A percentile compares a stretch with the other conserved stretches of the same genome.
phyloP scores from a whole-genome alignment of 1,284 basidiomycete species.

The Melanopsichium pennsylvanicum region DNA sequence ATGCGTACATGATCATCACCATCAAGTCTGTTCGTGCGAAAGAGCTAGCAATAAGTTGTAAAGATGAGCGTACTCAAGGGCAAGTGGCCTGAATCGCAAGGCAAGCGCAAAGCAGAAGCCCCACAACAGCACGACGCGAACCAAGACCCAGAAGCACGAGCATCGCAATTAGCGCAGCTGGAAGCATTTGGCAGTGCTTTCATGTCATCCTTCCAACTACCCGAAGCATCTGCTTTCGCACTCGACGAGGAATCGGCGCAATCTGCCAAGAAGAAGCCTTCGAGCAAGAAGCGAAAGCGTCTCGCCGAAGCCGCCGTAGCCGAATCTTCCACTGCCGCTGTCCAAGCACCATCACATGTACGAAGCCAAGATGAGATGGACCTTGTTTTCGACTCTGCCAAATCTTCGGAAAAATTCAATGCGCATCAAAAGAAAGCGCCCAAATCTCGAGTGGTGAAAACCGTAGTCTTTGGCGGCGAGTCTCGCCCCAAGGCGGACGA shows the following conservation, averaged over 20 bases:
- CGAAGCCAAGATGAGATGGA: conserved; percentile 34
- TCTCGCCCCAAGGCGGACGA: conserved; percentile 21
- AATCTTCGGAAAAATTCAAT: not conserved
- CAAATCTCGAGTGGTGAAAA: conserved; percentile 22
- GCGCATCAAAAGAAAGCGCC: conserved; percentile 18
- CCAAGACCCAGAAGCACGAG: conserved; percentile 3
- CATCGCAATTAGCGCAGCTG: conserved; percentile 31
- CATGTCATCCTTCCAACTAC: conserved; percentile 33
- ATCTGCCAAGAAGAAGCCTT: conserved; percentile 10
- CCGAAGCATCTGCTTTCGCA: not conserved
- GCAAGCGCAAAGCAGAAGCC: conserved; percentile 12
- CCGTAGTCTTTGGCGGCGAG: conserved; percentile 38
- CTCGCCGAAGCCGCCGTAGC: conserved; percentile 12
- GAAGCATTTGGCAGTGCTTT: conserved; percentile 41
- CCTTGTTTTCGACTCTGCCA: conserved; percentile 18
- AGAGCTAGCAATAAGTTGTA: no score
- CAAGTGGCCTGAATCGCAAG: not conserved
- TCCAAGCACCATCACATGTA: not conserved
- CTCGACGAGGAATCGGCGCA: not conserved
- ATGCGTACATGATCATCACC: no score
- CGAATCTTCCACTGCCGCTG: not conserved
- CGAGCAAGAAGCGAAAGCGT: conserved; percentile 36
- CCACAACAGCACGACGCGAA: not conserved
- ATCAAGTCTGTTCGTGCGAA: no score
- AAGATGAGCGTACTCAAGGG: conserved; percentile 7